phyloP scores from a whole-genome alignment of 2,329 filamentous ascomycete genomes.

The Claviceps monticola region DNA sequence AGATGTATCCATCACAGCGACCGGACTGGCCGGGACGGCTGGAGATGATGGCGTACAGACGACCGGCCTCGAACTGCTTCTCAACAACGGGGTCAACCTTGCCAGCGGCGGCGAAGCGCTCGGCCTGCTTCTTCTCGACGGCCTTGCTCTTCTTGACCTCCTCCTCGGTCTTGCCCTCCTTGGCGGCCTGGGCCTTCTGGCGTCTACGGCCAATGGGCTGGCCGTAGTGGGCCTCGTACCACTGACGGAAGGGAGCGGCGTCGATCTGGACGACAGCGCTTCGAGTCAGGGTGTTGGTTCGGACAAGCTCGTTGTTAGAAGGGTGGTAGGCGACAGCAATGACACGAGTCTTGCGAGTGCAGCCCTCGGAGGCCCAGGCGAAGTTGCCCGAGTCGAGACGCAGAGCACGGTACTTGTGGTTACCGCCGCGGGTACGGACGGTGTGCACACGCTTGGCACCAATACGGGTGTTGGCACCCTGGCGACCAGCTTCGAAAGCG shows the following conservation, averaged over 20 bases:
- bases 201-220: constrained; percentile 76
- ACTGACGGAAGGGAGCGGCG: constrained; percentile 97
- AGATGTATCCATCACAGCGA: constrained; percentile 90
- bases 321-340: constrained; percentile 98
- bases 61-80: constrained; percentile 99
- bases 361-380: constrained; percentile 95
- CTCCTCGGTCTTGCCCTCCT: constrained; percentile 49
- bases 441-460: constrained; percentile 92
- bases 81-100: constrained; percentile 90
- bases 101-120: constrained; percentile 65
- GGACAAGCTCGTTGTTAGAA: constrained; percentile 99
- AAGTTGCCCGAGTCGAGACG: constrained; percentile 99
- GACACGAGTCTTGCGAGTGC: constrained; percentile 97
- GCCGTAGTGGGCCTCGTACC: constrained; percentile 99
- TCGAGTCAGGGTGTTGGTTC: constrained; percentile 99
- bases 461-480: constrained; percentile 99
- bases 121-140: constrained; percentile 92
- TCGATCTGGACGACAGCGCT: constrained; percentile 98
- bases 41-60: constrained; percentile 84
- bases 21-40: constrained; percentile 94
- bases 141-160: constrained; percentile 87
- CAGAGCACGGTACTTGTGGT: constrained; percentile 99
- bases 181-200: constrained; percentile 60
- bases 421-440: constrained; percentile 93
- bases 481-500: constrained; percentile 99